Evolutionary conservation across 306 rosid genomes (phyloP), one percentile per base, ranked within the genome.

Genomic region (Myrica gale): DNA sequence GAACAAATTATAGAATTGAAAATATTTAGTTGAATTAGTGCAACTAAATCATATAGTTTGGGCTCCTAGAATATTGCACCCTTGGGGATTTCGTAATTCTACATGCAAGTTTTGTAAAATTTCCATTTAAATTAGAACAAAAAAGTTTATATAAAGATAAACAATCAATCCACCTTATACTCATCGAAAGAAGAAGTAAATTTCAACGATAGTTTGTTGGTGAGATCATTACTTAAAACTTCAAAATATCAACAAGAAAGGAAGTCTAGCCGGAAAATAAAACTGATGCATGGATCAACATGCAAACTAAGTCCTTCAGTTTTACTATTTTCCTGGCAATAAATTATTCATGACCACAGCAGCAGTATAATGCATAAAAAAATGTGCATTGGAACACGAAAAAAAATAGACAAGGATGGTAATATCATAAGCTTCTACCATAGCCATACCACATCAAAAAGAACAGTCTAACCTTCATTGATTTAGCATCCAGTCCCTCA

Each of bases 381-480:
- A 44, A 41, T 7, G n/a, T 16, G 32, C 37, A 48, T 9, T 0
- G 26, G 21, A 32, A 26, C 43, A 66, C 60, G 12, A 9, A n/a
- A 57, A 74, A 19, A 56, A 51, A 47, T 15, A 52, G 43, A 71
- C 4, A 41, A 17, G 47, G 9, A 54, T 13, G 17, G n/a, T 32
- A 72, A 63, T 9, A 57, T 9, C 53, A 73, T 37, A 13, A 56
- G 77, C 62, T 46, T 46, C 48, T 73, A 42, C 13, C 60, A 72
- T 32, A 77, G n/a, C 69, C 19, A 47, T 32, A 17, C 57, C 48
- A 43, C 43, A 19, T 46, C 23, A 10, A 17, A 51, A 21, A 75
- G 72, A 51, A 69, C 42, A 26, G 44, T 62, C 84, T 68, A 80
- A 90, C 92, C 92, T 88, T 83, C 54, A 81, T 81, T 41, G 63